Evolutionary conservation across 306 rosid species (phyloP).

Genomic region (Luffa acutangula): DNA sequence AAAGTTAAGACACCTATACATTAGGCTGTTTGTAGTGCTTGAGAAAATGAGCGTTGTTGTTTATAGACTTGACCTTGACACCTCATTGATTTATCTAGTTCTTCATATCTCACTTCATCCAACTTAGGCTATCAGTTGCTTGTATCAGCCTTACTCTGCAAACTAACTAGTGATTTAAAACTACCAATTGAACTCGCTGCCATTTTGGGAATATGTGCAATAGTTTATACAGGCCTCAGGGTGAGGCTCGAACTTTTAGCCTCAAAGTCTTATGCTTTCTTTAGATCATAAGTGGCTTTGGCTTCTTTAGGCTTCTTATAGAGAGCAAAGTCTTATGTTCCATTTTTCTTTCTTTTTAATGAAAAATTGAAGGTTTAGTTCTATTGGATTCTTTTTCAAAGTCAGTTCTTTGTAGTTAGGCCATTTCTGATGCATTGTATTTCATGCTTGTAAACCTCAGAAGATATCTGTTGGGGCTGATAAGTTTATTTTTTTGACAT

Average conservation of each 20-base stretch:
- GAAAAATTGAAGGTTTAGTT: neutral
- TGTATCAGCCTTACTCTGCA: neutral
- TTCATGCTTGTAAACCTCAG: neutral
- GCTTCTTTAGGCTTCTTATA: neutral
- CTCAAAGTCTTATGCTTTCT: neutral
- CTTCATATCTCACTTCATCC: neutral
- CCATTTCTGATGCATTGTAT: neutral
- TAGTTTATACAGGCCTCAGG: neutral
- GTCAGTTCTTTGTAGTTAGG: neutral
- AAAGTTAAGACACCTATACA: neutral
- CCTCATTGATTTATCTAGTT: neutral
- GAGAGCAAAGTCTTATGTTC: neutral
- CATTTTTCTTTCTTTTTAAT: neutral
- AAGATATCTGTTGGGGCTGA: neutral
- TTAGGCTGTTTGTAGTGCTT: neutral
- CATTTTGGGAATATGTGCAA: neutral
- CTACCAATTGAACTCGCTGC: neutral
- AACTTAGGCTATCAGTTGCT: neutral
- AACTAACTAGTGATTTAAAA: too few species aligned
- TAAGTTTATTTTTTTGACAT: neutral
- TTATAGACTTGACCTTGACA: neutral
- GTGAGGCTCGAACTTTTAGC: neutral
- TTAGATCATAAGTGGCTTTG: neutral
- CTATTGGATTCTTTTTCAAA: neutral
- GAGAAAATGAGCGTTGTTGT: neutral